Evolutionary conservation across 225 moss, liverwort and hornwort genomes (phyloP).

Genomic region (Climacium dendroides): DNA sequence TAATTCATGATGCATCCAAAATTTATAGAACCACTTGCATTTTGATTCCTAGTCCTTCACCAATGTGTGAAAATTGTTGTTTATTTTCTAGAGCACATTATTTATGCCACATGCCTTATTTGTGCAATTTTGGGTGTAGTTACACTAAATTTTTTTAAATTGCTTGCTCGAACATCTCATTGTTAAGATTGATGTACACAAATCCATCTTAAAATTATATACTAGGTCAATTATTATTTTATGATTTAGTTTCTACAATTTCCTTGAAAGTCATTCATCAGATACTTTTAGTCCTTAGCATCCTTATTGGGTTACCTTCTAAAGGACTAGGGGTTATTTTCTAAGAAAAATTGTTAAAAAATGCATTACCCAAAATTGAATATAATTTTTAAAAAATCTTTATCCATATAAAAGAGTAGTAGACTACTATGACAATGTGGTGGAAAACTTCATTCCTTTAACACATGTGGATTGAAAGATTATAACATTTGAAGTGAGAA

Average conservation of each 20-base stretch:
- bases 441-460: not conserved
- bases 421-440: not conserved
- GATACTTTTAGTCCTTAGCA: not conserved
- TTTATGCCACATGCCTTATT: no score
- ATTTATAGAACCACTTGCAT: no score
- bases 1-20: no score
- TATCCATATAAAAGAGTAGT: not conserved
- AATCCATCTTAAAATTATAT: not conserved
- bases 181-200: not conserved
- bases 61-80: no score
- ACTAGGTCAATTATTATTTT: not conserved
- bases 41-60: no score
- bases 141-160: no score
- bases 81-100: no score
- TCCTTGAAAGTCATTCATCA: not conserved
- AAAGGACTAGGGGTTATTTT: not conserved
- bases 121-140: no score
- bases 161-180: not conserved
- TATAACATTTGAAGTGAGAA: not conserved
- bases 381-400: no score
- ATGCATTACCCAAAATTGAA: fast-evolving
- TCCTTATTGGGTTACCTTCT: fast-evolving
- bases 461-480: not conserved
- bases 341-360: not conserved
- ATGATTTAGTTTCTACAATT: not conserved